A percentile compares a stretch with the other conserved stretches of the same genome.
Evolutionary conservation across 176 grass and related monocot genomes (phyloP).

Genomic region (Thinopyrum elongatum): DNA sequence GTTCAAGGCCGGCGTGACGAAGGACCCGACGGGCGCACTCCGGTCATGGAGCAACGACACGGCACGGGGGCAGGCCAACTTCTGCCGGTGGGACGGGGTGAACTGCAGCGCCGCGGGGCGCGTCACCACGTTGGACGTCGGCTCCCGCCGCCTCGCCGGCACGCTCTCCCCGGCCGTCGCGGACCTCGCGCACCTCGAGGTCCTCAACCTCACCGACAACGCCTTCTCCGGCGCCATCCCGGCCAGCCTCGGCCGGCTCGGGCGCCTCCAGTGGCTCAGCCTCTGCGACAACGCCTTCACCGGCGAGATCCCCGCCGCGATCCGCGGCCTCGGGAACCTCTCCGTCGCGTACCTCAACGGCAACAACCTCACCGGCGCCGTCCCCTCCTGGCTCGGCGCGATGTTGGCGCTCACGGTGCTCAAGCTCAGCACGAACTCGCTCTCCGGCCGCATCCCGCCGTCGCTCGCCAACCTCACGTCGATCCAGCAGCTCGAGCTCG

Average conservation of each 20-base stretch:
- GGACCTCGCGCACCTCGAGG: not conserved
- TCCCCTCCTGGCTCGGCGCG: not conserved
- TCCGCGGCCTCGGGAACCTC: not conserved
- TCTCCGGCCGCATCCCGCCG: conserved; percentile 18
- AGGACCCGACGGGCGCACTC: not conserved
- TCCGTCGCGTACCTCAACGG: not conserved
- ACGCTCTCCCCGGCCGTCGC: not conserved
- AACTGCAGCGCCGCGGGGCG: not conserved
- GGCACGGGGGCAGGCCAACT: no score
- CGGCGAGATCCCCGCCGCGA: not conserved
- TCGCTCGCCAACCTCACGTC: not conserved
- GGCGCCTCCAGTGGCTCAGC: not conserved
- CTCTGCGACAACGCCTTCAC: conserved; percentile 28
- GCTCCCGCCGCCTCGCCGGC: not conserved
- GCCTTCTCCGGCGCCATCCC: not conserved
- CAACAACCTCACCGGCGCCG: conserved; percentile 5
- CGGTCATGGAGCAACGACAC: not conserved
- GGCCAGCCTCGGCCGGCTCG: not conserved
- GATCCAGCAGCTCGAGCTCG: not conserved
- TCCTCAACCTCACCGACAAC: not conserved
- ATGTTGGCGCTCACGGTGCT: not conserved
- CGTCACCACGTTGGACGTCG: conserved; percentile 4
- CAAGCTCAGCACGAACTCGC: not conserved
- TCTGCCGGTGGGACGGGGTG: conserved; percentile 24
- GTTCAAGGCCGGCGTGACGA: conserved; percentile 12